Conservation (phyloP, 441 rosid species). For the Isatis lusitanica region DNA sequence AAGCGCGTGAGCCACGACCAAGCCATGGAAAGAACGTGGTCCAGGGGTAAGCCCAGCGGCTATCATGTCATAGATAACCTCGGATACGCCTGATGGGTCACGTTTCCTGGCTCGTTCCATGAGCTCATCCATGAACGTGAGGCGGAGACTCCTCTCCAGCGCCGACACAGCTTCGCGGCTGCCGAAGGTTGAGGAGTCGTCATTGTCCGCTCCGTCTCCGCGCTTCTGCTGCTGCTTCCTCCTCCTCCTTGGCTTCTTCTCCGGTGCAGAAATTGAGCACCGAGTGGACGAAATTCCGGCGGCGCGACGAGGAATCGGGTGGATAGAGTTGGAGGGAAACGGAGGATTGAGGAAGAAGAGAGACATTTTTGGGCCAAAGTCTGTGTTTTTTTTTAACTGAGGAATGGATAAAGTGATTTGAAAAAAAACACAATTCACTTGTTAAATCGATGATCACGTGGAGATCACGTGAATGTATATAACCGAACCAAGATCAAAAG, state of each 20-base stretch:
- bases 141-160: constrained; percentile 82
- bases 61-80: constrained; percentile 88
- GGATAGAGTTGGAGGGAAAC: constrained; percentile 38
- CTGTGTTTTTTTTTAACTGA: background rate
- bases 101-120: constrained; percentile 77
- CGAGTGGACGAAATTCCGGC: constrained; percentile 28
- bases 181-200: constrained; percentile 30
- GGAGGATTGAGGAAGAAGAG: constrained; percentile 39
- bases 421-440: background rate
- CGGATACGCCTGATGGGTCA: constrained; percentile 62
- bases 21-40: constrained; percentile 92
- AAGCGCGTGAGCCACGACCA: constrained; percentile 68
- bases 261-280: constrained; percentile 46
- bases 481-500: background rate
- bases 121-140: constrained; percentile 90
- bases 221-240: constrained; percentile 42
- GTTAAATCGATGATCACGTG: background rate
- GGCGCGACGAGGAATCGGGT: constrained; percentile 27
- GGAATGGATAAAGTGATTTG: constrained; percentile 47
- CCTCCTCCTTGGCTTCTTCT: constrained; percentile 54
- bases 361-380: constrained; percentile 37
- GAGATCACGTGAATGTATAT: background rate
- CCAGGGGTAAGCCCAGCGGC: constrained; percentile 94
- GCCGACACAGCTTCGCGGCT: constrained; percentile 49
- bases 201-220: constrained; percentile 33